Conservation (phyloP, 2,329 filamentous ascomycete species). For the Claviceps sp. region DNA sequence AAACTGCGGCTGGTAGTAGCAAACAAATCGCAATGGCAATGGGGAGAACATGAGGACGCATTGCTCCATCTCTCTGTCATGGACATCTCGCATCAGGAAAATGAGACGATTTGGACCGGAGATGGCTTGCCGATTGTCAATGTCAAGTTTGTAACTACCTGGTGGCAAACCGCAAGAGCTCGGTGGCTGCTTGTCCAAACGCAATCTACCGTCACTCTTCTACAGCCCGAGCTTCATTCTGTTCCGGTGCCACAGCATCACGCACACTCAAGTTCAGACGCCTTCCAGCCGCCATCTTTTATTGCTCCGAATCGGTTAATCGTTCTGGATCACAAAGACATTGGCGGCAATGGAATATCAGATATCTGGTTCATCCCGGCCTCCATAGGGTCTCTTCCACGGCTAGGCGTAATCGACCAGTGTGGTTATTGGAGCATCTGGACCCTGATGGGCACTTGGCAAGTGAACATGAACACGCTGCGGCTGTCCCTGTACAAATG, state of each 20-base stretch:
- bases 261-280: conserved; percentile 2
- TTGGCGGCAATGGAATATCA: conserved; percentile 41
- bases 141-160: conserved; percentile 34
- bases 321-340: conserved; percentile 35
- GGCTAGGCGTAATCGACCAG: conserved; percentile 53
- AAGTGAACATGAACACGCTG: conserved; percentile 20
- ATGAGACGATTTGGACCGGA: conserved; percentile 39
- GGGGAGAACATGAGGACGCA: conserved; percentile 31
- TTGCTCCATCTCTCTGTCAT: conserved; percentile 33
- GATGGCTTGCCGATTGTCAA: conserved; percentile 35
- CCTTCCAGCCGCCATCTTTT: conserved; percentile 27
- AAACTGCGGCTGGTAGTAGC: conserved; percentile 41
- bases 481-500: conserved; percentile 21
- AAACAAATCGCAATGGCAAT: conserved; percentile 38
- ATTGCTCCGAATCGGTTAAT: conserved; percentile 43
- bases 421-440: conserved; percentile 55
- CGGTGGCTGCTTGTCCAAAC: conserved; percentile 44
- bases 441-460: conserved; percentile 34
- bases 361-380: conserved; percentile 53
- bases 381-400: conserved; percentile 33
- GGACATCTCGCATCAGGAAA: conserved; percentile 28
- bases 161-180: conserved; percentile 21
- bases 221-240: conserved; percentile 36
- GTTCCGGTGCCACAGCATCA: conserved; percentile 18
- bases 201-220: conserved; percentile 34